These are phyloP conservation scores for Neotropicomus parvogracilis DNA, from an alignment of 1,284 basidiomycete genomes.

Conservation along the genomic window DNA sequence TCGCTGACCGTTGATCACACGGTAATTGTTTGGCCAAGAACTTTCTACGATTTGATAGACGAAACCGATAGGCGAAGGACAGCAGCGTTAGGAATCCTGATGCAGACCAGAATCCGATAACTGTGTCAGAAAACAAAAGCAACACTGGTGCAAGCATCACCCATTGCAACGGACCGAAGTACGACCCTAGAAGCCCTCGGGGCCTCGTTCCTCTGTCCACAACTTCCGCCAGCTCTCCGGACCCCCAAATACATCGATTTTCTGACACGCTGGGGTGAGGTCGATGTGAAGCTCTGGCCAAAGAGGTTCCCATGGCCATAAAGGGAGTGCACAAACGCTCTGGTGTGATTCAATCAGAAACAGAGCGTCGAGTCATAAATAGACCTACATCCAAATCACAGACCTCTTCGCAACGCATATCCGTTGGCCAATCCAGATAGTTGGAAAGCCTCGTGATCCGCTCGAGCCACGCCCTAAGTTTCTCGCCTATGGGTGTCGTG, in stretches of 20 bases:
- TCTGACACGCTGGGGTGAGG: constrained; percentile 5
- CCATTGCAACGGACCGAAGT: no score
- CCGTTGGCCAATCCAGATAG: constrained; percentile 8
- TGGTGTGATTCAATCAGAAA: neutral
- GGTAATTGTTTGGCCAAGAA: no score
- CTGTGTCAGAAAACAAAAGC: neutral
- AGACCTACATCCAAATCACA: neutral
- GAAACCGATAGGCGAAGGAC: neutral
- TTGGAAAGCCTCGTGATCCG: constrained; percentile 1
- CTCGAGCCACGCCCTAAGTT: neutral
- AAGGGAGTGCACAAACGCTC: constrained; percentile 5
- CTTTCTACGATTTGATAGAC: neutral
- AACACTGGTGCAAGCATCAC: no score
- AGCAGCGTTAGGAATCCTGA: no score
- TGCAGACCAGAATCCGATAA: neutral
- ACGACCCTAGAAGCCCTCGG: neutral
- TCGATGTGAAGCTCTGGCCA: constrained; percentile 6
- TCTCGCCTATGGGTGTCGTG: neutral
- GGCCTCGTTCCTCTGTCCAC: constrained; percentile 1
- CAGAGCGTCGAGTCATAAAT: neutral
- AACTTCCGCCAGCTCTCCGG: constrained; percentile 4
- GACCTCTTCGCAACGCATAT: constrained; percentile 4
- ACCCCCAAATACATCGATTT: constrained; percentile 7
- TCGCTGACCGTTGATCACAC: no score
- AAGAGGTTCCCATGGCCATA: constrained; percentile 4